phyloP scores from a whole-genome alignment of 164 flowering plant genomes.

The Kalanchoe fedtschenkoi region DNA sequence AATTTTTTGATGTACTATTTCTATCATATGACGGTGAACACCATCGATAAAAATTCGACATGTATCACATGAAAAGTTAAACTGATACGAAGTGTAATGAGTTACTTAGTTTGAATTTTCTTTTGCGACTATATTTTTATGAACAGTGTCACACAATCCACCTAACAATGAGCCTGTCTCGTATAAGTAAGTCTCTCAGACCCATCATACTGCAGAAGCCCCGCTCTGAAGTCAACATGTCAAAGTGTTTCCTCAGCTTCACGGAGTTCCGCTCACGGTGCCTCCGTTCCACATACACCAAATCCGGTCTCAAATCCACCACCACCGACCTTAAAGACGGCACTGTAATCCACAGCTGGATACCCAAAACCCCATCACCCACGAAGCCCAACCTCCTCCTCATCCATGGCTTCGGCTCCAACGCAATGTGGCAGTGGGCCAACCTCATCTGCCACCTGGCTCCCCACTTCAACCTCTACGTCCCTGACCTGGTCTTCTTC shows the following conservation, averaged over 20 bases:
- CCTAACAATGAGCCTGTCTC: too few relatives aligned
- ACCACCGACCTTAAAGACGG: constrained; percentile 30
- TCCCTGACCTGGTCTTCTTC: constrained; percentile 50
- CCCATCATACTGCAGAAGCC: too few relatives aligned
- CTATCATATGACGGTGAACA: too few relatives aligned
- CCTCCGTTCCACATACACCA: constrained; percentile 23
- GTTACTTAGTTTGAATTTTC: too few relatives aligned
- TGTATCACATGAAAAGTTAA: too few relatives aligned
- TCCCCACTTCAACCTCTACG: constrained; percentile 36
- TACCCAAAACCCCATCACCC: constrained; percentile 16
- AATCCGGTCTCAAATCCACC: constrained; percentile 32
- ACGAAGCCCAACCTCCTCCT: constrained; percentile 32
- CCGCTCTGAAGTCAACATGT: too few relatives aligned
- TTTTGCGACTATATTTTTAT: too few relatives aligned
- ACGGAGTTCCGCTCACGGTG: constrained; percentile 28
- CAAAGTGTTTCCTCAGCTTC: constrained; percentile 30
- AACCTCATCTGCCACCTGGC: constrained; percentile 19
- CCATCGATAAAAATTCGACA: too few relatives aligned
- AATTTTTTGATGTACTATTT: too few relatives aligned
- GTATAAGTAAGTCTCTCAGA: too few relatives aligned
- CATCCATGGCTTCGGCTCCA: constrained; percentile 49
- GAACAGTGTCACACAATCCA: too few relatives aligned
- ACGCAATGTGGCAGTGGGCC: constrained; percentile 47
- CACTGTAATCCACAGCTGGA: constrained; percentile 44
- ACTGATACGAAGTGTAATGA: too few relatives aligned